phyloP scores from a whole-genome alignment of 2,329 filamentous ascomycete genomes.

The Cladosporium sp. region DNA sequence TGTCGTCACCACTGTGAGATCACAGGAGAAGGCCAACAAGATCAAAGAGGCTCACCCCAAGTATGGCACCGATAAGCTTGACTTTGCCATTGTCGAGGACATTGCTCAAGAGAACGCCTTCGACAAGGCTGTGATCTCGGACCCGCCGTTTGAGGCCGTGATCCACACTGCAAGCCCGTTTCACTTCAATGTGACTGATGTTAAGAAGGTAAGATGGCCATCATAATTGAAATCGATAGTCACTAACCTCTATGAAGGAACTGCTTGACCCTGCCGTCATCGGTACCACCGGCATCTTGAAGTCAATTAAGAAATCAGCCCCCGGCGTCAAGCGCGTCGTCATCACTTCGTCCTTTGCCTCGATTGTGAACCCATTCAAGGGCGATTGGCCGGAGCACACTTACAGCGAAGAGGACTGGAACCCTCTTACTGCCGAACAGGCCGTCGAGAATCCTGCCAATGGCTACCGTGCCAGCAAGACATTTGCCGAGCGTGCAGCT shows the following conservation, averaged over 20 bases:
- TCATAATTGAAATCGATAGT: neutral
- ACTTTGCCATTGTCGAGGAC: slow-evolving; percentile 66
- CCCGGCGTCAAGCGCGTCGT: slow-evolving; percentile 69
- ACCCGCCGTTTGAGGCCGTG: slow-evolving; percentile 66
- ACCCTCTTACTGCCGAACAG: slow-evolving; percentile 51
- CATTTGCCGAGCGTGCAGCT: slow-evolving; percentile 55
- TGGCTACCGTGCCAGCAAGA: slow-evolving; percentile 54
- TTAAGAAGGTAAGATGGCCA: slow-evolving; percentile 49
- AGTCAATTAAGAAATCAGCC: slow-evolving; percentile 57
- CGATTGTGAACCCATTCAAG: slow-evolving; percentile 56
- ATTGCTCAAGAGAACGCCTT: slow-evolving; percentile 69
- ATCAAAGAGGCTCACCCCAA: slow-evolving; percentile 53
- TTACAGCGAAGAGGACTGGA: slow-evolving; percentile 56
- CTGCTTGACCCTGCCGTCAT: slow-evolving; percentile 59
- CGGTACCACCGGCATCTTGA: slow-evolving; percentile 60
- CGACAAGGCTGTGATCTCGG: slow-evolving; percentile 54
- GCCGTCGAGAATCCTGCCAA: slow-evolving; percentile 40
- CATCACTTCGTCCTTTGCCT: slow-evolving; percentile 66
- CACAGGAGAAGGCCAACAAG: slow-evolving; percentile 57
- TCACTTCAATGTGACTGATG: slow-evolving; percentile 67
- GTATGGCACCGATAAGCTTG: slow-evolving; percentile 53
- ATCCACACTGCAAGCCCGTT: slow-evolving; percentile 73
- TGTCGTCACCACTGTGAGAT: slow-evolving; percentile 60
- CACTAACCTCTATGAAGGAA: slow-evolving; percentile 28
- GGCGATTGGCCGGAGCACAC: slow-evolving; percentile 45